These are phyloP conservation scores for Pulveroboletus sp. DNA, from an alignment of 768 basidiomycete genomes.

Conservation along the genomic window DNA sequence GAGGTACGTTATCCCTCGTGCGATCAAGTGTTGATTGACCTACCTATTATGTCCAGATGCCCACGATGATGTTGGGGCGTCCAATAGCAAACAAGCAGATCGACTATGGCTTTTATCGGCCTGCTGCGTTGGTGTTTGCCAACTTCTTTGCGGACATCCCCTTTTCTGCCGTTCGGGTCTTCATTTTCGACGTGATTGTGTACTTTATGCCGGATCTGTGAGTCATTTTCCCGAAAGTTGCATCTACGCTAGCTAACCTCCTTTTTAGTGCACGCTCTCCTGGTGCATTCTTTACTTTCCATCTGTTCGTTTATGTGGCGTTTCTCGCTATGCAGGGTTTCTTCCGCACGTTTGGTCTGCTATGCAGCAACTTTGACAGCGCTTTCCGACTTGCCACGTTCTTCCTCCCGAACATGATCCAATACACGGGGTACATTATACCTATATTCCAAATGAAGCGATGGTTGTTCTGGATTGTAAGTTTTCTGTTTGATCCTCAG, in stretches of 20 bases:
- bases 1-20: slow-evolving; percentile 43
- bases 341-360: slow-evolving; percentile 71
- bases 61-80: slow-evolving; percentile 75
- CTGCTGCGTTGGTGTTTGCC: slow-evolving; percentile 61
- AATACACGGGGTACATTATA: slow-evolving; percentile 71
- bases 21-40: background rate
- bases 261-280: slow-evolving; percentile 31
- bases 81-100: slow-evolving; percentile 73
- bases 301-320: slow-evolving; percentile 61
- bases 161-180: slow-evolving; percentile 56
- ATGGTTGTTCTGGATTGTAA: slow-evolving; percentile 84
- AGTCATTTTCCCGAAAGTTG: slow-evolving; percentile 26
- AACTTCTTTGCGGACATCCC: slow-evolving; percentile 70
- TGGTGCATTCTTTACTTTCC: slow-evolving; percentile 53
- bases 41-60: slow-evolving; percentile 47
- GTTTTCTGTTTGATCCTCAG: slow-evolving; percentile 22
- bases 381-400: slow-evolving; percentile 57
- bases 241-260: slow-evolving; percentile 16
- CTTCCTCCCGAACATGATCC: slow-evolving; percentile 74
- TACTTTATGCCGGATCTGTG: slow-evolving; percentile 64
- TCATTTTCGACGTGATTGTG: slow-evolving; percentile 62
- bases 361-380: slow-evolving; percentile 53
- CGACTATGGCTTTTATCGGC: slow-evolving; percentile 62
- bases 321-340: slow-evolving; percentile 80
- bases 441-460: slow-evolving; percentile 69